Base-by-base conservation (phyloP, 345 rosid genomes). In the Bruguiera sexangula region DNA sequence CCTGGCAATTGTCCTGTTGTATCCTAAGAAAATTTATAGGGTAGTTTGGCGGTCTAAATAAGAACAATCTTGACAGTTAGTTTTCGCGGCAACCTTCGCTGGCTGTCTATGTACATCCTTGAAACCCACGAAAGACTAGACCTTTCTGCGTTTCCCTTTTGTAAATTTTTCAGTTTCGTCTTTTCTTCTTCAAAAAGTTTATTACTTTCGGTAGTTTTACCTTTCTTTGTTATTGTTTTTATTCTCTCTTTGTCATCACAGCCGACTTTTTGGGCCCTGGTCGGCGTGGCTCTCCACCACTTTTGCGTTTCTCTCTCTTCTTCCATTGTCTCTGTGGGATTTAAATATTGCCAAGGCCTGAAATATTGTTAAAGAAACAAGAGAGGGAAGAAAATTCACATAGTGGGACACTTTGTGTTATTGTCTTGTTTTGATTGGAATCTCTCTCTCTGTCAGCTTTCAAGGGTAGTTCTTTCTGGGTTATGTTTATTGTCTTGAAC, bases 191-290 rank as follows among this genome's bases (percentile, higher is more conserved):
- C 46, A 1, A 30, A 64, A 36, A 51, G 69, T 46, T 8, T 15
- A 34, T 29, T 31, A 70, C 85, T 82, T 82, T 76, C 82, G 81
- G 81, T 65, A 46, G 21, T 26, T 74, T 79, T 77, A 73, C 51
- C 67, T 37, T 29, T 37, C 70, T n/a, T 8, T 37, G 24, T 53
- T 16, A 78, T 54, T 80, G 71, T 68, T 34, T 7, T 34, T 34
- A 32, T 27, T 27, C 6, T 34, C 37, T 34, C 37, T 34, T 60
- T 53, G 62, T 63, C 73, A 68, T 68, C 82, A 21, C 15, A 76
- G 83, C 91, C 83, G 81, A 81, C 88, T 73, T 82, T 78, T 63
- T 66, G 78, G 73, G 50, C 69, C 31, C 51, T 61, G 66, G 87
- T 81, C 82, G 84, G 85, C 82, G 53, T 65, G 75, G 73, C 50